A percentile compares a stretch with the other conserved stretches of the same genome.
phyloP scores from a whole-genome alignment of 2,329 filamentous ascomycete species.

The Fusarium verrucosum region DNA sequence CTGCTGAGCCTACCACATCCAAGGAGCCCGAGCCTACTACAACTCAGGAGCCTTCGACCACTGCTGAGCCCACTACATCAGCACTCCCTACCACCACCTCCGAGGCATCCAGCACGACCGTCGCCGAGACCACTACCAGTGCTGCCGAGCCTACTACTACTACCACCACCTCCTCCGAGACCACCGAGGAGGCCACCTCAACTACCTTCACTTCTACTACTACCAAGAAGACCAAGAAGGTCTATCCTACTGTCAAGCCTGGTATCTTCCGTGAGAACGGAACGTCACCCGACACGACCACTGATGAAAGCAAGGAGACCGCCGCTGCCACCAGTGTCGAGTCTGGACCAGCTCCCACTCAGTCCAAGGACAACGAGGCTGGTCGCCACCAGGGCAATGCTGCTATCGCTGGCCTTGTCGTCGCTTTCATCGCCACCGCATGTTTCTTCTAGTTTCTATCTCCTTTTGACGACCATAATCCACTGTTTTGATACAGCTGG shows the following conservation, averaged over 20 bases:
- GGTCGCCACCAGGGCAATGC: constrained; percentile 59
- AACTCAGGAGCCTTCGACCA: constrained; percentile 34
- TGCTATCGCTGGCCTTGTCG: constrained; percentile 63
- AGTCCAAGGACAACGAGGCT: constrained; percentile 56
- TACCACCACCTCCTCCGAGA: constrained; percentile 3
- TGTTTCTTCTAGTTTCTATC: constrained; percentile 55
- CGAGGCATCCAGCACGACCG: constrained; percentile 21
- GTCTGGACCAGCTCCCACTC: constrained; percentile 46
- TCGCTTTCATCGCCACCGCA: constrained; percentile 64
- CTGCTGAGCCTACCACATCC: constrained; percentile 29
- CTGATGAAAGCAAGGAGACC: constrained; percentile 20
- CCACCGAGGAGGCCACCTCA: constrained; percentile 29
- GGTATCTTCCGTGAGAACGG: constrained; percentile 66
- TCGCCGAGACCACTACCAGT: constrained; percentile 22
- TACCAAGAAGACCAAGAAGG: constrained; percentile 30
- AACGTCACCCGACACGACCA: constrained; percentile 43
- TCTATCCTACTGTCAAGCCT: constrained; percentile 44
- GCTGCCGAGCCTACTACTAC: constrained; percentile 23
- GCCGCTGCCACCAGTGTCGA: constrained; percentile 40
- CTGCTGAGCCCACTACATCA: constrained; percentile 29
- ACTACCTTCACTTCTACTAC: constrained; percentile 43
- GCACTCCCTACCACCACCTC: constrained; percentile 28
- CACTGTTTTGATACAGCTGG: constrained; percentile 34
- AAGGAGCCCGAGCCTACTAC: constrained; percentile 27
- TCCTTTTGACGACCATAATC: constrained; percentile 15